Percentiles rank a stretch among this genome's conserved stretches.
Evolutionary conservation across 2,329 filamentous ascomycete genomes (phyloP).

Genomic region (Dothideomycetes sp.): DNA sequence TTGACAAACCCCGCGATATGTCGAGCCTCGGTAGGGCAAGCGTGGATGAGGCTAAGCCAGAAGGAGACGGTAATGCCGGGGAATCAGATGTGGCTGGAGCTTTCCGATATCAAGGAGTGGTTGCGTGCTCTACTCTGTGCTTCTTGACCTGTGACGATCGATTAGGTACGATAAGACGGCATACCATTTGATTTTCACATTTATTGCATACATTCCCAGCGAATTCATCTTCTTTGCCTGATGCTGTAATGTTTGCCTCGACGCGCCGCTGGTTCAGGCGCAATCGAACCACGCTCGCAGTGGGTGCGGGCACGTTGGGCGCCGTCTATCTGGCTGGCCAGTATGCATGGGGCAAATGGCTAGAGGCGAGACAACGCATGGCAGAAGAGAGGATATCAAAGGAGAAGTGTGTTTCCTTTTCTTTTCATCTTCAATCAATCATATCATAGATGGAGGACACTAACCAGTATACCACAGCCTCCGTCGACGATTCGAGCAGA

Average conservation of each 20-base stretch:
- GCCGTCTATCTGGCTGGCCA: conserved; percentile 86
- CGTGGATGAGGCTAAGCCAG: too few species aligned
- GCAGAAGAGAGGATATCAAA: conserved; percentile 89
- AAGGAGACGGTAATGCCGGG: too few species aligned
- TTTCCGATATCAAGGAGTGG: too few species aligned
- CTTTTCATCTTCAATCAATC: too few species aligned
- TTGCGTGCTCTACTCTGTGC: too few species aligned
- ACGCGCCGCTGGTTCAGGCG: conserved; percentile 85
- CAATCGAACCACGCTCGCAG: conserved; percentile 80
- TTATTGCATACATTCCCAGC: not conserved
- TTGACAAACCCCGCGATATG: too few species aligned
- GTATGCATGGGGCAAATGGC: conserved; percentile 84
- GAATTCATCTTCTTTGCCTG: not conserved
- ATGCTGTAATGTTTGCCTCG: conserved; percentile 49
- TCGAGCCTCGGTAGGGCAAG: too few species aligned
- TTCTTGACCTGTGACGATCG: too few species aligned
- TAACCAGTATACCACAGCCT: conserved; percentile 45
- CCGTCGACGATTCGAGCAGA: conserved; percentile 92
- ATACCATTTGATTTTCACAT: not conserved
- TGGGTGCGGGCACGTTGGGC: conserved; percentile 78
- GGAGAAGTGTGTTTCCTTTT: conserved; percentile 74
- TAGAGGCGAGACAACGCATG: conserved; percentile 91
- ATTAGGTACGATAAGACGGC: too few species aligned
- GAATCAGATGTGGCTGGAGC: too few species aligned
- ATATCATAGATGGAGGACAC: not conserved